A percentile compares a stretch with the other conserved stretches of the same genome.
These are phyloP conservation scores for Cucumis cinereus DNA, from an alignment of 306 rosid genomes.

Conservation along the genomic window DNA sequence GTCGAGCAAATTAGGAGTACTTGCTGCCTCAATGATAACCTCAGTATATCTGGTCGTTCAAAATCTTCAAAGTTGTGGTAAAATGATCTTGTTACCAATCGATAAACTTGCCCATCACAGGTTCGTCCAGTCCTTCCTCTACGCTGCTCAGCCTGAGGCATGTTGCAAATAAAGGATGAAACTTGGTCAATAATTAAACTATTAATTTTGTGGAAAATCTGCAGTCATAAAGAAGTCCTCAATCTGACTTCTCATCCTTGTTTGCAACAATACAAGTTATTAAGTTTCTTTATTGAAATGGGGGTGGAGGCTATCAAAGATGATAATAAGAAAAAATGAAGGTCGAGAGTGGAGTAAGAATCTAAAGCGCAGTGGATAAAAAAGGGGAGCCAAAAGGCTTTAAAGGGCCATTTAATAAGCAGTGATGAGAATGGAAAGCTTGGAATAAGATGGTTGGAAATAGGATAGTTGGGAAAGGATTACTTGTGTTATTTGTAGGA, in stretches of 20 bases:
- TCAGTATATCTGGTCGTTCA: conserved; percentile 63
- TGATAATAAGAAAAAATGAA: background rate
- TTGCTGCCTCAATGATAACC: conserved; percentile 71
- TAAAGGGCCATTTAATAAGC: background rate
- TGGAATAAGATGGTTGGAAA: background rate
- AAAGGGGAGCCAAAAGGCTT: background rate
- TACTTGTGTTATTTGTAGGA: background rate
- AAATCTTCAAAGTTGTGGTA: conserved; percentile 36
- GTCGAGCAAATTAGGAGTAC: conserved; percentile 66
- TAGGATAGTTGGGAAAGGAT: background rate
- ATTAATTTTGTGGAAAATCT: background rate
- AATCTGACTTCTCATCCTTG: background rate
- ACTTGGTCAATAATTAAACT: background rate
- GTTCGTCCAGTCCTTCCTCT: conserved; percentile 94
- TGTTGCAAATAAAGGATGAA: conserved; percentile 9
- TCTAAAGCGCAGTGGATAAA: background rate
- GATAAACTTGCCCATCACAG: conserved; percentile 78
- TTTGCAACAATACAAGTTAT: background rate
- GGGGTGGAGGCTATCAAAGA: background rate
- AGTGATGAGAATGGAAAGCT: background rate
- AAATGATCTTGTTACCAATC: conserved; percentile 64
- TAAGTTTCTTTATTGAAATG: background rate
- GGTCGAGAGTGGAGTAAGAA: background rate
- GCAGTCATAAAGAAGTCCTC: background rate
- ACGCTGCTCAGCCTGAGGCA: conserved; percentile 73